Evolutionary conservation across 2,329 filamentous ascomycete species (phyloP).

Genomic region (Apiospora pterosperma): DNA sequence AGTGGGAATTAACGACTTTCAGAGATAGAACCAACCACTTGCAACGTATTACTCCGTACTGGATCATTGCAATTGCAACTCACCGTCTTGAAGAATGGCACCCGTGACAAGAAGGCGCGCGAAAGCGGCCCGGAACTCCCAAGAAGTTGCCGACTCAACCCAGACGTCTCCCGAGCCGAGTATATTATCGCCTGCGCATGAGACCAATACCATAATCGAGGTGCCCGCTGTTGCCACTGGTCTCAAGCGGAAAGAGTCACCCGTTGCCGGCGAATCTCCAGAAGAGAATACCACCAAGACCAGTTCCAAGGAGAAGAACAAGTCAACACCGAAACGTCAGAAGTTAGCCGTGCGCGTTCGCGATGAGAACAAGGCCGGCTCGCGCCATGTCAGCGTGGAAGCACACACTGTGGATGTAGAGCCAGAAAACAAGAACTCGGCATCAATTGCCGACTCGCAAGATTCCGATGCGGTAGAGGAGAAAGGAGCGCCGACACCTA

Average conservation of each 20-base stretch:
- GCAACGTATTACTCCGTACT: neutral
- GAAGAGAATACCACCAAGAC: neutral
- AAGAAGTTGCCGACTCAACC: slow-evolving; percentile 1
- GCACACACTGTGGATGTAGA: slow-evolving; percentile 14
- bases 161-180: slow-evolving; percentile 2
- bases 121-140: slow-evolving; percentile 8
- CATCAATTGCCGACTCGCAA: slow-evolving; percentile 20
- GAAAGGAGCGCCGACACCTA: slow-evolving; percentile 7
- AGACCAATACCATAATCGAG: neutral
- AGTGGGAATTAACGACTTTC: neutral
- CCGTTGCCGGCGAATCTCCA: neutral
- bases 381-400: slow-evolving; percentile 16
- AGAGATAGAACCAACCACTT: slow-evolving; percentile 2
- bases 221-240: neutral
- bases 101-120: slow-evolving; percentile 22
- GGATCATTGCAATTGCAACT: neutral
- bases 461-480: slow-evolving; percentile 8
- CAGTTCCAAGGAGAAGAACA: slow-evolving; percentile 2
- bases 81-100: slow-evolving; percentile 16
- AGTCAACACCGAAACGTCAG: slow-evolving; percentile 16
- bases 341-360: slow-evolving; percentile 20
- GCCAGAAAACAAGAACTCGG: slow-evolving; percentile 14
- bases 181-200: neutral
- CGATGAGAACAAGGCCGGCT: slow-evolving; percentile 6
- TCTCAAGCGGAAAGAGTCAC: neutral